Percentiles rank a stretch among this genome's conserved stretches.
These are phyloP conservation scores for Sphagnurus paluster DNA, from an alignment of 1,284 basidiomycete genomes.

Conservation along the genomic window DNA sequence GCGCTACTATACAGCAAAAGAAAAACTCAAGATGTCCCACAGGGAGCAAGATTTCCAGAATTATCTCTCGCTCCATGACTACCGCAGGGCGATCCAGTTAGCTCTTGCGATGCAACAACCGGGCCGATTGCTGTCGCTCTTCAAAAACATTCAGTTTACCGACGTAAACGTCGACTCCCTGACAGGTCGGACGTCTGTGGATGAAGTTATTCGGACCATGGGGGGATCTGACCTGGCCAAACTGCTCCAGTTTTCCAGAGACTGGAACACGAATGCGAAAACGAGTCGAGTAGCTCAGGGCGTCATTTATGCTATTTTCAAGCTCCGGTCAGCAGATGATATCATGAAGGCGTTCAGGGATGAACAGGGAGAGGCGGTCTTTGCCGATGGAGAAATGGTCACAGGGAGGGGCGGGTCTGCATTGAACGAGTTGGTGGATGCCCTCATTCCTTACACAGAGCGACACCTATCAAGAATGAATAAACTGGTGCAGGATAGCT, in stretches of 20 bases:
- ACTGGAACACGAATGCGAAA: constrained; percentile 93
- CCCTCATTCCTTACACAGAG: constrained; percentile 91
- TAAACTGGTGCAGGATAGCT: constrained; percentile 88
- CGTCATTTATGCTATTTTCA: constrained; percentile 82
- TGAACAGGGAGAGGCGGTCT: constrained; percentile 35
- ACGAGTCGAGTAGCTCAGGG: constrained; percentile 87
- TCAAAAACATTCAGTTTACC: constrained; percentile 60
- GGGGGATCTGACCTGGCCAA: constrained; percentile 74
- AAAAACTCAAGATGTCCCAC: constrained; percentile 12
- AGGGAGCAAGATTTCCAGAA: constrained; percentile 97
- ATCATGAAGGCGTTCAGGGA: constrained; percentile 70
- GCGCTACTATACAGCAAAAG: constrained; percentile 4
- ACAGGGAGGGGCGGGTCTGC: constrained; percentile 37
- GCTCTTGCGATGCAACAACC: constrained; percentile 94
- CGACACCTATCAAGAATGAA: constrained; percentile 88
- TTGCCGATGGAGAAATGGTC: constrained; percentile 25
- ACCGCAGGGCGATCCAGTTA: constrained; percentile 87
- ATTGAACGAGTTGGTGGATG: constrained; percentile 80
- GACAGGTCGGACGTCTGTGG: constrained; percentile 74
- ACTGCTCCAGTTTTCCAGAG: constrained; percentile 81
- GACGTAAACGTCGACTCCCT: constrained; percentile 38
- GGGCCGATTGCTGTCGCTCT: constrained; percentile 81
- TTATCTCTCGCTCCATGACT: constrained; percentile 87
- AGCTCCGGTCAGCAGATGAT: constrained; percentile 71
- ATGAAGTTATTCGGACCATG: constrained; percentile 78